Evolutionary conservation across 208 protist genomes (phyloP), one percentile per base, ranked within the genome.

Genomic region (Trypanosoma grayi): DNA sequence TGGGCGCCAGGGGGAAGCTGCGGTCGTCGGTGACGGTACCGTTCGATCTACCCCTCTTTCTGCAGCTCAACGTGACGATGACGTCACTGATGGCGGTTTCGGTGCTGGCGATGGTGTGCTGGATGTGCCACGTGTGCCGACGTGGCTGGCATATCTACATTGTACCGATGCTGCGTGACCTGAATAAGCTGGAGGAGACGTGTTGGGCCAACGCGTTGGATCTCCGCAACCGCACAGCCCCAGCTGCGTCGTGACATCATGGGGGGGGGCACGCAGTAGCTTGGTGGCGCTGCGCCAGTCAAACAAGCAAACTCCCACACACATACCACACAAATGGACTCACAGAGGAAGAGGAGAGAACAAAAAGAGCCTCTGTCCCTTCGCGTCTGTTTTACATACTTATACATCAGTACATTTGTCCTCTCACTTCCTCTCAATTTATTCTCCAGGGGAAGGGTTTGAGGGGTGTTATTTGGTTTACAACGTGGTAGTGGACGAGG

Each of bases 181-280:
- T 81, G 9, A 65, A 64, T 36, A 24, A 40, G 18, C 46, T 85
- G 8, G 70, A 78, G 30, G 60, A 43, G 16, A 33, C 24, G 2
- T 46, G 68, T 33, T 92, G 85, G 85, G 53, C 57, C 18, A 48
- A 44, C 18, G 65, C 69, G 10, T 60, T 77, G 14, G 83, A 90
- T 48, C 71, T 82, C n/a, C 60, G 85, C 18, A 63, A 72, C 46
- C 76, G 81, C 36, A 51, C 70, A 6, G 52, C 57, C 24, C 64
- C 68, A 16, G 46, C 45, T 40, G 22, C 27, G 28, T 44, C 68
- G 13, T 53, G 20, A 77, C 11, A 50, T 18, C 14, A 22, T 58
- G 18, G 14, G 63, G n/a, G n/a, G n/a, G n/a, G n/a, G n/a, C n/a
- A n/a, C n/a, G n/a, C n/a, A n/a, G n/a, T n/a, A n/a, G n/a, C n/a